Evolutionary conservation across 257 asterid species (phyloP).

Genomic region (Cruciata laevipes): DNA sequence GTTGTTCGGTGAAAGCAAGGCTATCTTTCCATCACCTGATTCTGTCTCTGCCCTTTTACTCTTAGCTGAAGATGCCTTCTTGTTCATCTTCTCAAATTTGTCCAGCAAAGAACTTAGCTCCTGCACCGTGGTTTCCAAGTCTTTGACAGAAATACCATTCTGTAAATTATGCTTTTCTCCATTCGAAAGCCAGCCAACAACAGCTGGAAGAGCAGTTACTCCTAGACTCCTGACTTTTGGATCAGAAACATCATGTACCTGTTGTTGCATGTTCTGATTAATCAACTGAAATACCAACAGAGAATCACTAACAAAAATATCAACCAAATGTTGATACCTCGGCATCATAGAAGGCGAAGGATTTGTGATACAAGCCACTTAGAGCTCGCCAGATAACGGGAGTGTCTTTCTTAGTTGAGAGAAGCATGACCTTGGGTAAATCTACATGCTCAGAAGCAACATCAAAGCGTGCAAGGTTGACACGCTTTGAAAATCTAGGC

Average conservation of each 20-base stretch:
- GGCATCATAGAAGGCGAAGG: slow-evolving; percentile 62
- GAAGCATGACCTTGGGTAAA: slow-evolving; percentile 71
- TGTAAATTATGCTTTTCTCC: slow-evolving; percentile 64
- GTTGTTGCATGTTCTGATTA: slow-evolving; percentile 5
- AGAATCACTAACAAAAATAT: neutral
- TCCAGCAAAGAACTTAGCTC: slow-evolving; percentile 72
- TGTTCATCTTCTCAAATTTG: slow-evolving; percentile 57
- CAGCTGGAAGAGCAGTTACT: slow-evolving; percentile 71
- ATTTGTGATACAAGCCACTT: slow-evolving; percentile 70
- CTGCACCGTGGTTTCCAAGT: slow-evolving; percentile 64
- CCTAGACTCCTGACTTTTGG: slow-evolving; percentile 50
- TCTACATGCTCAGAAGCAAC: slow-evolving; percentile 37
- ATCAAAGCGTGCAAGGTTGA: slow-evolving; percentile 42
- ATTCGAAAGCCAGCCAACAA: slow-evolving; percentile 75
- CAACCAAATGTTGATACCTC: slow-evolving; percentile 39
- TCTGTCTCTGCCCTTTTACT: slow-evolving; percentile 30
- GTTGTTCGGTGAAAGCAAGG: slow-evolving; percentile 62
- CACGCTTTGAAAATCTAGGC: slow-evolving; percentile 83
- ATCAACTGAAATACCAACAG: neutral
- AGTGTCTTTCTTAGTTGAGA: slow-evolving; percentile 78
- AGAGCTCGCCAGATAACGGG: slow-evolving; percentile 90
- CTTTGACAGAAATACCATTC: slow-evolving; percentile 70
- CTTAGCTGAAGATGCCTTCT: slow-evolving; percentile 46
- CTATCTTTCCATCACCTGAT: slow-evolving; percentile 36
- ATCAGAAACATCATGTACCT: slow-evolving; percentile 71